Evolutionary conservation across 1,284 basidiomycete genomes (phyloP), one percentile per base, ranked within the genome.

Genomic region (Taiwanofungus camphoratus): DNA sequence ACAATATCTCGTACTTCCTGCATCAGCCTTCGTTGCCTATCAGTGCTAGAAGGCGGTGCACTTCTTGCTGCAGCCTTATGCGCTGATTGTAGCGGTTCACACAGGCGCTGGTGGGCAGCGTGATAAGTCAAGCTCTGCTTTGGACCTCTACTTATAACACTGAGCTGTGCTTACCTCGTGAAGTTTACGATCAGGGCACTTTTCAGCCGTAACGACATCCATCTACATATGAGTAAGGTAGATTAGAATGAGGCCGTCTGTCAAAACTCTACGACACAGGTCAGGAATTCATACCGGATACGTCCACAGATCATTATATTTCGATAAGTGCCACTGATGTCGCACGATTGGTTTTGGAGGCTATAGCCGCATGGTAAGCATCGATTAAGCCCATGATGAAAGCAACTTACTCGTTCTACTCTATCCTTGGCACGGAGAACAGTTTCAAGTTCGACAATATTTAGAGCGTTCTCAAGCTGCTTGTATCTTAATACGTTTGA

Each of bases 1-100:
- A 48, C 38, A n/a, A 48, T 32, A 9, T 48, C 32, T n/a, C 46
- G 41, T 16, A 48, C 15, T 31, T 48, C 46, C 36, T 48, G 46
- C 46, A 48, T 48, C 8, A 48, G 31, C 11, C 46, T 36, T 16
- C 33, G 46, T 24, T 48, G 46, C 26, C 42, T 44, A 26, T 41
- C 37, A 20, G 42, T 44, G 18, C 31, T 41, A 15, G 26, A 33
- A 12, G 45, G 35, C 4, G 18, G 20, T 21, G 20, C 23, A 22
- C 13, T 9, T 16, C 36, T 27, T 22, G 42, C 42, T 13, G 46
- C 46, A 15, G 38, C 41, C 15, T n/a, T 34, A 20, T 33, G 32
- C n/a, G 42, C 42, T 11, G 42, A 30, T 18, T 3, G 23, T n/a
- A 43, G 16, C 9, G 16, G 16, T 19, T 44, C 42, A 22, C 31